Conservation (phyloP, 805 yeast genomes). For the Candida saitoana region DNA sequence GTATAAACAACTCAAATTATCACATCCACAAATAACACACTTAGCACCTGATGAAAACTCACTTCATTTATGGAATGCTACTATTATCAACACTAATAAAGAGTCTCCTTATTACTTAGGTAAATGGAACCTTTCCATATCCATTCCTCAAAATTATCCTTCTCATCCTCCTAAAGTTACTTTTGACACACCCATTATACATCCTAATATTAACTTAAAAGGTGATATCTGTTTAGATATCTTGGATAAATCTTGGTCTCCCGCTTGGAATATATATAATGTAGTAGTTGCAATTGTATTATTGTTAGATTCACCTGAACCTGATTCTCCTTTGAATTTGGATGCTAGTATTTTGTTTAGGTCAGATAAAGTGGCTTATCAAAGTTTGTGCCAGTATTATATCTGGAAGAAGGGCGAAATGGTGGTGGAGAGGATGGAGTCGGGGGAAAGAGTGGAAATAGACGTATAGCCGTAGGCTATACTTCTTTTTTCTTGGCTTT, state of each 20-base stretch:
- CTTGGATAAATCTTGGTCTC: slow-evolving; percentile 60
- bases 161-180: slow-evolving; percentile 51
- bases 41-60: slow-evolving; percentile 45
- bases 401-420: slow-evolving; percentile 32
- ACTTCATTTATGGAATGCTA: slow-evolving; percentile 49
- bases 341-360: slow-evolving; percentile 63
- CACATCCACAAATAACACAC: slow-evolving; percentile 35
- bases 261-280: slow-evolving; percentile 64
- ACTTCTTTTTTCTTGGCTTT: too few species aligned
- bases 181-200: slow-evolving; percentile 43
- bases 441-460: neutral
- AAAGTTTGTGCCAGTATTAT: slow-evolving; percentile 36
- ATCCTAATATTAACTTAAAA: slow-evolving; percentile 41
- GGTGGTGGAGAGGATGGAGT: neutral
- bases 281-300: slow-evolving; percentile 54
- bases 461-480: too few species aligned
- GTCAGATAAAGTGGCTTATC: slow-evolving; percentile 36
- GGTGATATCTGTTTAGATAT: slow-evolving; percentile 75
- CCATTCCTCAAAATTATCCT: slow-evolving; percentile 51
- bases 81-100: slow-evolving; percentile 45
- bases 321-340: slow-evolving; percentile 66
- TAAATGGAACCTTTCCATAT: slow-evolving; percentile 47
- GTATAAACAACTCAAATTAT: slow-evolving; percentile 23
- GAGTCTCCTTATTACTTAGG: slow-evolving; percentile 51
- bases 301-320: slow-evolving; percentile 62